Conservation (phyloP, 2,329 filamentous ascomycete genomes). For the Pyrenochaeta sp. region DNA sequence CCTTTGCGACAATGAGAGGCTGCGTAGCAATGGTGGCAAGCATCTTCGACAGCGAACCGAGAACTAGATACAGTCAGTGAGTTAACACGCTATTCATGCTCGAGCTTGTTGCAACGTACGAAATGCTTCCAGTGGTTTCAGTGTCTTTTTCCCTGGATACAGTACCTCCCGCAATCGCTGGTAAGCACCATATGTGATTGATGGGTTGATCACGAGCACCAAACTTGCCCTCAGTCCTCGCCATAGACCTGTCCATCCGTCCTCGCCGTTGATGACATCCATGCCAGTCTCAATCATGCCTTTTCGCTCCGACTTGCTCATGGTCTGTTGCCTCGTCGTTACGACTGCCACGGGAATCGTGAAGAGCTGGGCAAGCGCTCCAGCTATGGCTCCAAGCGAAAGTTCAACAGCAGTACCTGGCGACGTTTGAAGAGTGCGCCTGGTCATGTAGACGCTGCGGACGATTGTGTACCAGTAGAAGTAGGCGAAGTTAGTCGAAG, state of each 20-base stretch:
- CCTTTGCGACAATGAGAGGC: conserved; percentile 96
- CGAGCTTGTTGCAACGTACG: conserved; percentile 64
- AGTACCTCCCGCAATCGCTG: conserved; percentile 82
- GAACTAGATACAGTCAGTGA: conserved; percentile 64
- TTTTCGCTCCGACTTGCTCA: conserved; percentile 83
- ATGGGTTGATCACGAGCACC: conserved; percentile 93
- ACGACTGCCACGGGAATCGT: conserved; percentile 96
- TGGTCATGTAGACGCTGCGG: conserved; percentile 76
- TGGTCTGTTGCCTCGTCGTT: conserved; percentile 95
- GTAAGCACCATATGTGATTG: conserved; percentile 97
- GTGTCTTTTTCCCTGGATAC: conserved; percentile 77
- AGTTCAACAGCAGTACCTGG: conserved; percentile 86
- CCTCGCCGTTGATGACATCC: conserved; percentile 89
- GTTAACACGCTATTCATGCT: conserved; percentile 3
- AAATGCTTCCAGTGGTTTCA: conserved; percentile 90
- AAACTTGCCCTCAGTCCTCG: conserved; percentile 94
- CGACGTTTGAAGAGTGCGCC: conserved; percentile 64
- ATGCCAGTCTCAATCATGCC: conserved; percentile 85
- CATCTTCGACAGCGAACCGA: conserved; percentile 92
- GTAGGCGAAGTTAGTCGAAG: conserved; percentile 98
- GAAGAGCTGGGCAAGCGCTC: conserved; percentile 91
- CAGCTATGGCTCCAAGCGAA: conserved; percentile 83
- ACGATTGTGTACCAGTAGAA: conserved; percentile 99
- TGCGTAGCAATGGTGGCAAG: conserved; percentile 92
- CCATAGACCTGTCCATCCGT: conserved; percentile 90